Conservation (phyloP, 805 yeast species). For the Sungouiozyma ichnusensis region DNA sequence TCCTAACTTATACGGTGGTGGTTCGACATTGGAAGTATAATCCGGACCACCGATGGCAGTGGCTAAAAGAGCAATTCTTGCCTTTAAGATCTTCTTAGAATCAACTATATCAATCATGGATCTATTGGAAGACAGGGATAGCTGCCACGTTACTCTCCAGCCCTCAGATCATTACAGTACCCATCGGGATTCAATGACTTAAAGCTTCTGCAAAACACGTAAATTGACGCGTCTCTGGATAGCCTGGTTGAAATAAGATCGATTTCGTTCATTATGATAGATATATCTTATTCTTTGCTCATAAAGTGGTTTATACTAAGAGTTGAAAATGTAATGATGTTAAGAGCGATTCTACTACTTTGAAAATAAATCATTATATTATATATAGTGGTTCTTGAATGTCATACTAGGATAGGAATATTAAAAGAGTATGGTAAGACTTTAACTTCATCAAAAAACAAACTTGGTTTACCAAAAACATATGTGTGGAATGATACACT, state of each 20-base stretch:
- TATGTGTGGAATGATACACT: background rate
- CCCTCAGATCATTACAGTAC: too few species aligned
- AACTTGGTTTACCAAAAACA: too few species aligned
- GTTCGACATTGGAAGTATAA: slow-evolving; percentile 37
- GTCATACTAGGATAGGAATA: background rate
- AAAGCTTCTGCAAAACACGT: background rate
- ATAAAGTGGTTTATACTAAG: too few species aligned
- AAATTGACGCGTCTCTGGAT: background rate
- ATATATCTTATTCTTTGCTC: too few species aligned
- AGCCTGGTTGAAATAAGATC: background rate
- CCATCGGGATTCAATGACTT: too few species aligned
- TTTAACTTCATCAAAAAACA: too few species aligned
- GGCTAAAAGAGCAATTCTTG: slow-evolving; percentile 71
- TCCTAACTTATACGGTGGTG: slow-evolving; percentile 65
- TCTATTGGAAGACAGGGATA: too few species aligned
- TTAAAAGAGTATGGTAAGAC: background rate
- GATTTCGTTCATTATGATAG: too few species aligned
- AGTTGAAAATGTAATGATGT: too few species aligned
- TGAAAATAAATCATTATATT: background rate
- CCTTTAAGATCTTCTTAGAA: slow-evolving; percentile 34
- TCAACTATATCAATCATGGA: slow-evolving; percentile 2
- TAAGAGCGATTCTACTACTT: background rate
- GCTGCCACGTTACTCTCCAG: too few species aligned
- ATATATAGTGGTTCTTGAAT: background rate
- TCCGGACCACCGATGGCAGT: slow-evolving; percentile 91